Evolutionary conservation across 805 yeast species (phyloP).

Genomic region (Cephaloascus albidus): DNA sequence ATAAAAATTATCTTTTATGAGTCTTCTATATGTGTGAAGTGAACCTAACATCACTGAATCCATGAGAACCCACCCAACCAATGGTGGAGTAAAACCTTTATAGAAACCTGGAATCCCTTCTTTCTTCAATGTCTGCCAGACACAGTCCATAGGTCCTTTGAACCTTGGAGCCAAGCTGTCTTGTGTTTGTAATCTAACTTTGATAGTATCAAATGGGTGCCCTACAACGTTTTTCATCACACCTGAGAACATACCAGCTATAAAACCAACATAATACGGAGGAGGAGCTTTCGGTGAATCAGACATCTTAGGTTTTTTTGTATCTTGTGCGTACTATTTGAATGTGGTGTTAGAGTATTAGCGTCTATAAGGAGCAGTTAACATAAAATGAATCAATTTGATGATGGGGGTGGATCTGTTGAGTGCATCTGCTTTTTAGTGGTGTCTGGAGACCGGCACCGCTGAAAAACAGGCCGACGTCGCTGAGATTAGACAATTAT

Average conservation of each 20-base stretch:
- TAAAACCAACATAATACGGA: slow-evolving; percentile 60
- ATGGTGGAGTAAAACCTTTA: slow-evolving; percentile 88
- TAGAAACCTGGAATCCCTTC: slow-evolving; percentile 80
- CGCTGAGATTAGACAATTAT: no score
- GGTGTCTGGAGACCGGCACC: no score
- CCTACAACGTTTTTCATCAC: slow-evolving; percentile 84
- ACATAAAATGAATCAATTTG: no score
- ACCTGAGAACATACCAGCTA: slow-evolving; percentile 86
- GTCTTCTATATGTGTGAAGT: slow-evolving; percentile 63
- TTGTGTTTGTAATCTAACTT: slow-evolving; percentile 69
- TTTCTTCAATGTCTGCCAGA: slow-evolving; percentile 54
- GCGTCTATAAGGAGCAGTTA: no score
- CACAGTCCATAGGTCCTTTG: slow-evolving; percentile 78
- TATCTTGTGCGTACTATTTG: no score
- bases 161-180: slow-evolving; percentile 53
- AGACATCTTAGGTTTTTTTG: no score
- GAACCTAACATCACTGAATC: slow-evolving; percentile 89
- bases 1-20: slow-evolving; percentile 57
- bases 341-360: no score
- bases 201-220: slow-evolving; percentile 88
- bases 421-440: no score
- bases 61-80: slow-evolving; percentile 91
- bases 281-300: no score
- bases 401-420: no score
- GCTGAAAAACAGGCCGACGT: no score